Evolutionary conservation across 768 basidiomycete genomes (phyloP).

Genomic region (Suillus occidentalis): DNA sequence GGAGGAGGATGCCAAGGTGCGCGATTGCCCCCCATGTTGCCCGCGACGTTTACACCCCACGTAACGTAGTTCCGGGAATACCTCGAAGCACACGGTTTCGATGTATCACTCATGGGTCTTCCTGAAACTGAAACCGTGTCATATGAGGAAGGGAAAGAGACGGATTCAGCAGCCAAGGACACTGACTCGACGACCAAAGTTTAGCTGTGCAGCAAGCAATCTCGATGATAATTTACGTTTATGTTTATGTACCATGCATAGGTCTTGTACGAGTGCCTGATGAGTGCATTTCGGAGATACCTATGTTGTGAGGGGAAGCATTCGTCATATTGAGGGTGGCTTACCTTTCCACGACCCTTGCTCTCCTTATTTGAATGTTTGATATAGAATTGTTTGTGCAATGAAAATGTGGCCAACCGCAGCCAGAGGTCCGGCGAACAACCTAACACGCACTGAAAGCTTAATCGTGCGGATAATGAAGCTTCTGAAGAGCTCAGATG

Average conservation of each 20-base stretch:
- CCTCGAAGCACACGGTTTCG: conserved; percentile 76
- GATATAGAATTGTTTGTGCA: neutral
- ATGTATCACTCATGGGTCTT: conserved; percentile 72
- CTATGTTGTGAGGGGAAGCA: neutral
- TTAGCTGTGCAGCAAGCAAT: conserved; percentile 3
- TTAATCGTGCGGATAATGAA: neutral
- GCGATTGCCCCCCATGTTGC: conserved; percentile 19
- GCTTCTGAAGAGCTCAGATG: neutral
- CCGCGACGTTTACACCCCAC: neutral
- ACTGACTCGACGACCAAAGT: conserved; percentile 9
- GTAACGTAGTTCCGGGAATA: conserved; percentile 74
- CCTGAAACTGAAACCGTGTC: conserved; percentile 25
- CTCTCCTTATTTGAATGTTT: neutral
- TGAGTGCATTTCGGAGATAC: neutral
- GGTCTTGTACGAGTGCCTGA: neutral
- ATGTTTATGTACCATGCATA: neutral
- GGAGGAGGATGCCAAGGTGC: conserved; percentile 66
- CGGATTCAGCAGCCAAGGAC: conserved; percentile 4
- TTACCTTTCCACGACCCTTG: neutral
- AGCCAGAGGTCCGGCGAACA: neutral
- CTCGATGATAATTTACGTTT: neutral
- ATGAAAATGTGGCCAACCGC: neutral
- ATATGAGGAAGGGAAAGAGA: conserved; percentile 21
- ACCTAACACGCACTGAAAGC: neutral
- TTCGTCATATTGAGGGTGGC: neutral